Conservation (phyloP, 2,329 filamentous ascomycete species). For the Dactylella cylindrospora region DNA sequence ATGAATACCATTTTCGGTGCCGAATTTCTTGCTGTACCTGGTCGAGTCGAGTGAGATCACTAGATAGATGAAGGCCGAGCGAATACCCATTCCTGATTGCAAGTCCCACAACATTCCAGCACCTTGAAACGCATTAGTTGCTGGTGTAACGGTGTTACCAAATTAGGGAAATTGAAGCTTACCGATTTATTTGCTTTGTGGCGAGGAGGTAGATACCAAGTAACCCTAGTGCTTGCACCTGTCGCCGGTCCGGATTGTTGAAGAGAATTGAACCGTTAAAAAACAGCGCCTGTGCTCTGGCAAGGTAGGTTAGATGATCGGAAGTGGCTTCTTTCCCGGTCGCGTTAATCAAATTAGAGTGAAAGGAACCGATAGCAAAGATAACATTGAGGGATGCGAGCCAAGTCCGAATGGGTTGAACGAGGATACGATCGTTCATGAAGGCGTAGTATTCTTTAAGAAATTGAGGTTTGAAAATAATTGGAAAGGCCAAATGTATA, state of each 20-base stretch:
- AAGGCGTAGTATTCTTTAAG: slow-evolving; percentile 40
- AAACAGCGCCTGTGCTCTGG: slow-evolving; percentile 43
- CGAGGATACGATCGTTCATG: slow-evolving; percentile 45
- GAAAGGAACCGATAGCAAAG: slow-evolving; percentile 46
- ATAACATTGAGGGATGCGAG: slow-evolving; percentile 46
- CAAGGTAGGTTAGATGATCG: slow-evolving; percentile 45
- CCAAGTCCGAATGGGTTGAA: slow-evolving; percentile 46
- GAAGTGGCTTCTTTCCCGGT: slow-evolving; percentile 44
- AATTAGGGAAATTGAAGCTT: slow-evolving; percentile 1
- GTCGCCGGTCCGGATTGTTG: slow-evolving; percentile 43
- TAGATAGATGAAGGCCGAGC: slow-evolving; percentile 46
- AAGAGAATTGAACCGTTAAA: slow-evolving; percentile 46
- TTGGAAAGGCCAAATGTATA: slow-evolving; percentile 46
- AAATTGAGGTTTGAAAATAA: slow-evolving; percentile 45
- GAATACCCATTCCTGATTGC: slow-evolving; percentile 46
- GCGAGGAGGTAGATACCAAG: slow-evolving; percentile 47
- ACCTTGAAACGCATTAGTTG: slow-evolving; percentile 34
- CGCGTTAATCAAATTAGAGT: slow-evolving; percentile 46
- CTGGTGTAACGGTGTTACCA: background rate
- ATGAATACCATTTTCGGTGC: slow-evolving; percentile 32
- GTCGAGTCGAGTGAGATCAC: slow-evolving; percentile 43
- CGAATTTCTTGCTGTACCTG: slow-evolving; percentile 45
- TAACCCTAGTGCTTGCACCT: slow-evolving; percentile 46
- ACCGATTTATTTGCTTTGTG: slow-evolving; percentile 47
- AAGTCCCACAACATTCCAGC: slow-evolving; percentile 48